These are phyloP conservation scores for Metschnikowia amazonensis DNA, from an alignment of 805 yeast genomes.

Conservation along the genomic window DNA sequence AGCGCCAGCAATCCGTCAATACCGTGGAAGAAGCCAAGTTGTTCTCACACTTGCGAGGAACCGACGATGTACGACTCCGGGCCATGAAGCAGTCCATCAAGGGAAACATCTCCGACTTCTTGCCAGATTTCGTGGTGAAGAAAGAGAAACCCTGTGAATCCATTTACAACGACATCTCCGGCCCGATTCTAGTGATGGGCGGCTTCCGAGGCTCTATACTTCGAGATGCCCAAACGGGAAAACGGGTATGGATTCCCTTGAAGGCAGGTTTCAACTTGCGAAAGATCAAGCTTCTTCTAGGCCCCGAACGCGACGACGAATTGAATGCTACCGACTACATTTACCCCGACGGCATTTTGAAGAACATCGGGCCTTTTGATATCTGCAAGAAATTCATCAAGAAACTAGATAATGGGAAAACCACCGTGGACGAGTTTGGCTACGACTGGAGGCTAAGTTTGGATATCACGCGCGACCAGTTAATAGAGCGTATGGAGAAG, in stretches of 20 bases:
- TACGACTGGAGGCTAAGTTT: constrained; percentile 89
- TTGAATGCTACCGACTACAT: constrained; percentile 46
- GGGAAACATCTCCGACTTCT: constrained; percentile 43
- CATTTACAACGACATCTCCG: constrained; percentile 60
- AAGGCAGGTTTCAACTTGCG: constrained; percentile 78
- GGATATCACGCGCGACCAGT: constrained; percentile 48
- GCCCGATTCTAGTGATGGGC: constrained; percentile 78
- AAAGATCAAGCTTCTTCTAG: constrained; percentile 65
- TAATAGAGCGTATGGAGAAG: constrained; percentile 45
- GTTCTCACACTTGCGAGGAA: constrained; percentile 51
- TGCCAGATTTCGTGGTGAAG: constrained; percentile 29
- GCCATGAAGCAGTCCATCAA: constrained; percentile 66
- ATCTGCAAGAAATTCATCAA: constrained; percentile 60
- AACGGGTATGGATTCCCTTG: constrained; percentile 81
- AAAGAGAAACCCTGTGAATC: constrained; percentile 35
- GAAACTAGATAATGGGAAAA: constrained; percentile 54
- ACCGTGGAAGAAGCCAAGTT: constrained; percentile 62
- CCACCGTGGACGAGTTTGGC: constrained; percentile 71
- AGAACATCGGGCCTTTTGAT: constrained; percentile 86
- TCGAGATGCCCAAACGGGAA: constrained; percentile 58
- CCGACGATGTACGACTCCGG: constrained; percentile 62
- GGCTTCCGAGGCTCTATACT: constrained; percentile 85
- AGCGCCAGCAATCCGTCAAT: constrained; percentile 53
- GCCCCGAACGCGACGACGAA: constrained; percentile 74
- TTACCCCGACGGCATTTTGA: constrained; percentile 71